Conservation (phyloP, 495 filamentous ascomycete genomes). For the Ramalina peruviana region DNA sequence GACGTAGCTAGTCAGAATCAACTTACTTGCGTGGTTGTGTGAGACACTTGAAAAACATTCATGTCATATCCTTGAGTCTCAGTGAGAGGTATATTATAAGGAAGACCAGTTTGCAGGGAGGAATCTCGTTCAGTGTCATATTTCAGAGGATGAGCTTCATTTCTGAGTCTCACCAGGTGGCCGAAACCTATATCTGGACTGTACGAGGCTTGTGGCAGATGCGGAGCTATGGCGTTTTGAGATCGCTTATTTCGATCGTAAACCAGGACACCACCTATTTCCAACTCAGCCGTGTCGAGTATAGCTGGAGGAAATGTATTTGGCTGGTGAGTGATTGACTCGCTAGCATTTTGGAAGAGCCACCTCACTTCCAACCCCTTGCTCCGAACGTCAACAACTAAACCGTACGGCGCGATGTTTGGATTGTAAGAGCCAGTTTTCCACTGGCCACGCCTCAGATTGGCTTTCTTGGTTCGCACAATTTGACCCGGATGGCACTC, state of each 20-base stretch:
- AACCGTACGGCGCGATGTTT: conserved; percentile 27
- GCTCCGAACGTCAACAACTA: conserved; percentile 34
- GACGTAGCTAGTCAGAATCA: too few species aligned
- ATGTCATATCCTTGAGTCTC: conserved; percentile 42
- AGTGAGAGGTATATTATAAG: conserved; percentile 28
- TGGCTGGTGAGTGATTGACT: conserved; percentile 2
- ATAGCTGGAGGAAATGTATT: neutral
- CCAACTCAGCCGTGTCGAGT: conserved; percentile 13
- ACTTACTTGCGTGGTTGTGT: too few species aligned
- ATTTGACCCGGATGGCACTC: conserved; percentile 31
- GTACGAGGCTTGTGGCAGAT: conserved; percentile 15
- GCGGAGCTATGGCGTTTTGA: conserved; percentile 1
- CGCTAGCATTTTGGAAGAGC: conserved; percentile 32
- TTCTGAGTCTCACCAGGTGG: conserved; percentile 38
- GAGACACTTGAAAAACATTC: conserved; percentile 35
- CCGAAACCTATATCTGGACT: conserved; percentile 21
- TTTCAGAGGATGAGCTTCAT: conserved; percentile 24
- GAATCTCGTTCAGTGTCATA: conserved; percentile 31
- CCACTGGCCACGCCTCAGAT: conserved; percentile 36
- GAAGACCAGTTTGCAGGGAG: conserved; percentile 1
- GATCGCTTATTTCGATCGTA: conserved; percentile 15
- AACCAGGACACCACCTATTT: conserved; percentile 12
- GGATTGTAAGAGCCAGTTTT: conserved; percentile 33
- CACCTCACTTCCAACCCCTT: conserved; percentile 33
- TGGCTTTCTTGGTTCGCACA: conserved; percentile 33